Conservation (phyloP, 1,139 yeast species). For the Saccharomyces hybrid region DNA sequence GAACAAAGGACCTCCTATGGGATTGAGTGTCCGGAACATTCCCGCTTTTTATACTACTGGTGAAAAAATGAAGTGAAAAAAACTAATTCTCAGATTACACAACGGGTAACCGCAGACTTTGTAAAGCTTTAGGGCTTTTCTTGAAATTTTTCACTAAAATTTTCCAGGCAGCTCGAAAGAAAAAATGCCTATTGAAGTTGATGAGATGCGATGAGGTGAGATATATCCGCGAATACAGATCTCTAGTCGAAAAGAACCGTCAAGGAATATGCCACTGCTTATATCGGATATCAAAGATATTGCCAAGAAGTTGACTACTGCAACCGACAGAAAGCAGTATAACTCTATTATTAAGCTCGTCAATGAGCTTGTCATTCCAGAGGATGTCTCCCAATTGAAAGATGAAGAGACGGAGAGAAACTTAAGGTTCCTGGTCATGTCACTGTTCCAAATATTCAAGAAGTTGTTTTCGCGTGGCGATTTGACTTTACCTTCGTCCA, state of each 20-base stretch:
- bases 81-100: neutral
- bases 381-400: conserved; percentile 2
- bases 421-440: conserved; percentile 44
- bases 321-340: conserved; percentile 25
- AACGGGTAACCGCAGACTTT: neutral
- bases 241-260: neutral
- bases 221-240: neutral
- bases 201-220: neutral
- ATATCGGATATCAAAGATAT: conserved; percentile 23
- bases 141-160: conserved; percentile 1
- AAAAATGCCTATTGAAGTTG: neutral
- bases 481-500: conserved; percentile 33
- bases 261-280: conserved; percentile 11
- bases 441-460: conserved; percentile 51
- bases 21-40: neutral
- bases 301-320: conserved; percentile 22
- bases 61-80: neutral
- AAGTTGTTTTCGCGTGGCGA: conserved; percentile 45
- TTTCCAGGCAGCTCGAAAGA: neutral
- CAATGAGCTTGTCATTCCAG: conserved; percentile 10
- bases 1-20: neutral
- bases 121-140: neutral
- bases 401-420: conserved; percentile 17
- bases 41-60: neutral
- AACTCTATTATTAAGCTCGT: conserved; percentile 22